Percentiles rank a stretch among this genome's conserved stretches.
Evolutionary conservation across 2,329 filamentous ascomycete species (phyloP).

Genomic region (Calonectria hawksworthii): DNA sequence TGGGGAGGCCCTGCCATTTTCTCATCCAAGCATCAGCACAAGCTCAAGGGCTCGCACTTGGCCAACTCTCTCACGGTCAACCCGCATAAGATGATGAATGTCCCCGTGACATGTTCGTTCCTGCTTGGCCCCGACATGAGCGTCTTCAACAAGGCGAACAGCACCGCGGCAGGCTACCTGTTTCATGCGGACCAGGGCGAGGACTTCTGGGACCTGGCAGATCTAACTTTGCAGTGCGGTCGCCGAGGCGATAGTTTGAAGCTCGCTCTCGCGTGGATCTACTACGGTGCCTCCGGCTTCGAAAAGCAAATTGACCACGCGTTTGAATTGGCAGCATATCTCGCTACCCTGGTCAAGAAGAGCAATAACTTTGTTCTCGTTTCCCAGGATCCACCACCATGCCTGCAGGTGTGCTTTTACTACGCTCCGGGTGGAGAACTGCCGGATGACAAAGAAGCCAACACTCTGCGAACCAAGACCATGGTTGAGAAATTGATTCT

Average conservation of each 20-base stretch:
- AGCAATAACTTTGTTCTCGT: conserved; percentile 78
- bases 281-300: conserved; percentile 86
- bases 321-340: conserved; percentile 77
- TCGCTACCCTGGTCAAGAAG: conserved; percentile 72
- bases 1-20: conserved; percentile 93
- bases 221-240: conserved; percentile 94
- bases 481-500: conserved; percentile 64
- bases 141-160: conserved; percentile 87
- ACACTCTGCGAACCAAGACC: conserved; percentile 63
- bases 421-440: conserved; percentile 73
- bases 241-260: conserved; percentile 89
- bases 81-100: conserved; percentile 97
- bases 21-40: conserved; percentile 71
- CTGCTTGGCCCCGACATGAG: conserved; percentile 83
- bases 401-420: conserved; percentile 96
- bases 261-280: conserved; percentile 89
- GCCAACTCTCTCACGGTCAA: conserved; percentile 91
- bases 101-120: conserved; percentile 92
- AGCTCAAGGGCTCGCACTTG: conserved; percentile 78
- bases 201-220: conserved; percentile 90
- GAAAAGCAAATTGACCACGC: conserved; percentile 77
- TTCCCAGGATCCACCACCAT: conserved; percentile 83
- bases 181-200: conserved; percentile 73
- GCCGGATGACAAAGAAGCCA: conserved; percentile 56
- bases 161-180: conserved; percentile 86